These are phyloP conservation scores for Metarhizium guizhouense DNA, from an alignment of 2,329 filamentous ascomycete species.

Conservation along the genomic window DNA sequence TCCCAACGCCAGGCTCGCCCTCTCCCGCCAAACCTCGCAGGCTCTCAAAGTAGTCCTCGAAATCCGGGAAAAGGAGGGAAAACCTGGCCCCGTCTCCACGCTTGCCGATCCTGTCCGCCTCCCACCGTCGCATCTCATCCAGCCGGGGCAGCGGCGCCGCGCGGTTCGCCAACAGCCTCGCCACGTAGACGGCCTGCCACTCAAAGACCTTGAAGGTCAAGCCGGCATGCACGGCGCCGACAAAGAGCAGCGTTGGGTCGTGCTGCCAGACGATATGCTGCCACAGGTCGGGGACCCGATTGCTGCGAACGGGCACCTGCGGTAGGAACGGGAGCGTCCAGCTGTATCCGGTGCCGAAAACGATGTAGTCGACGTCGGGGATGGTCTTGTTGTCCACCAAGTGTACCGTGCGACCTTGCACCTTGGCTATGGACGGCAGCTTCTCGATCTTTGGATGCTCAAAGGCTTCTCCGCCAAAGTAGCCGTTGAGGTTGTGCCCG, in stretches of 20 bases:
- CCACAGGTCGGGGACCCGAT: constrained; percentile 14
- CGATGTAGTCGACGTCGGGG: constrained; percentile 48
- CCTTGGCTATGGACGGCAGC: constrained; percentile 36
- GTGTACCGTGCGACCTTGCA: constrained; percentile 39
- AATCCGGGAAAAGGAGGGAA: constrained; percentile 13
- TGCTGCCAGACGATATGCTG: constrained; percentile 42
- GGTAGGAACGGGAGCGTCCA: constrained; percentile 56
- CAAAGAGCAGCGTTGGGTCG: constrained; percentile 47
- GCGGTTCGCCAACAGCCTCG: constrained; percentile 47
- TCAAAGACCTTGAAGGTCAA: constrained; percentile 62
- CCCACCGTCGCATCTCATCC: constrained; percentile 46
- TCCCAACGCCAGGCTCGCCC: constrained; percentile 31
- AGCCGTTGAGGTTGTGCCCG: constrained; percentile 38
- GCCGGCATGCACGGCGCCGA: constrained; percentile 47
- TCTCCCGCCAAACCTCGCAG: constrained; percentile 41
- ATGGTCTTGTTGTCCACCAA: constrained; percentile 47
- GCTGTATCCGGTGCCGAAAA: constrained; percentile 59
- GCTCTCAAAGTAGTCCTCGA: no score
- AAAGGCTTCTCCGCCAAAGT: constrained; percentile 52
- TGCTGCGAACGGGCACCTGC: constrained; percentile 39
- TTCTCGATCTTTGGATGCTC: constrained; percentile 43
- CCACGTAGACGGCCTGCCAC: constrained; percentile 56
- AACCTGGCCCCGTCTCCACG: constrained; percentile 51
- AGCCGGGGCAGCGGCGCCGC: constrained; percentile 36
- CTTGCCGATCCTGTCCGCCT: constrained; percentile 40